These are phyloP conservation scores for Coprinellus micaceus DNA, from an alignment of 768 basidiomycete genomes.

Conservation along the genomic window DNA sequence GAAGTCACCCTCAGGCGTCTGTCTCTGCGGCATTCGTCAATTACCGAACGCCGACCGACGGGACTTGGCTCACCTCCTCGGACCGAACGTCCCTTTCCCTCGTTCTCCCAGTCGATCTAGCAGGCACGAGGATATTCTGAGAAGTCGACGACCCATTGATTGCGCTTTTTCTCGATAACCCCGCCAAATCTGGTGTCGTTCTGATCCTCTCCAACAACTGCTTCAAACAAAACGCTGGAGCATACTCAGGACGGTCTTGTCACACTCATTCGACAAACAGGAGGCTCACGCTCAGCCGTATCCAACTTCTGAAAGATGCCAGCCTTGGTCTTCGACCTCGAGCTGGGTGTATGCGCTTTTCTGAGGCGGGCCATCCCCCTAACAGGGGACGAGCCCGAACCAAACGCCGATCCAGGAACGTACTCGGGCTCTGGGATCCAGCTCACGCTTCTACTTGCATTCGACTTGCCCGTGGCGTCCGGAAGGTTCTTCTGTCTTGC, in stretches of 20 bases:
- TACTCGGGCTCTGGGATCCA: constrained; percentile 27
- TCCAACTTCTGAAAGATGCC: constrained; percentile 41
- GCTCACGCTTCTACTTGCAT: neutral
- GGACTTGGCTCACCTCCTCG: no score
- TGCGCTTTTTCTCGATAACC: constrained; percentile 1
- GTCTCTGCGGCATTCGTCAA: no score
- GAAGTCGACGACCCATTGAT: no score
- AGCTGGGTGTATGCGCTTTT: constrained; percentile 22
- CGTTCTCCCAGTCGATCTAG: no score
- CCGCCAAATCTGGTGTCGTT: constrained; percentile 7
- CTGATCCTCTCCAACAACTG: constrained; percentile 36
- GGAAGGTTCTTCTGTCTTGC: constrained; percentile 15
- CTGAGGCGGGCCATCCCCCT: constrained; percentile 7
- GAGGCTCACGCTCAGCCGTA: constrained; percentile 38
- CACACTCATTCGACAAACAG: neutral
- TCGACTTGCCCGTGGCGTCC: neutral
- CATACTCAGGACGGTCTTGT: neutral
- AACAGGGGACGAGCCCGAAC: constrained; percentile 17
- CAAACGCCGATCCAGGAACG: neutral
- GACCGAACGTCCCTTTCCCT: no score
- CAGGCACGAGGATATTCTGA: no score
- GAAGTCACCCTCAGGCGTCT: no score
- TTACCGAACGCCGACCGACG: no score
- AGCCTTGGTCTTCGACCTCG: constrained; percentile 23
- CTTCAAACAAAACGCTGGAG: constrained; percentile 33